phyloP scores from a whole-genome alignment of 2,329 filamentous ascomycete genomes.

The Cladophialophora bantiana region DNA sequence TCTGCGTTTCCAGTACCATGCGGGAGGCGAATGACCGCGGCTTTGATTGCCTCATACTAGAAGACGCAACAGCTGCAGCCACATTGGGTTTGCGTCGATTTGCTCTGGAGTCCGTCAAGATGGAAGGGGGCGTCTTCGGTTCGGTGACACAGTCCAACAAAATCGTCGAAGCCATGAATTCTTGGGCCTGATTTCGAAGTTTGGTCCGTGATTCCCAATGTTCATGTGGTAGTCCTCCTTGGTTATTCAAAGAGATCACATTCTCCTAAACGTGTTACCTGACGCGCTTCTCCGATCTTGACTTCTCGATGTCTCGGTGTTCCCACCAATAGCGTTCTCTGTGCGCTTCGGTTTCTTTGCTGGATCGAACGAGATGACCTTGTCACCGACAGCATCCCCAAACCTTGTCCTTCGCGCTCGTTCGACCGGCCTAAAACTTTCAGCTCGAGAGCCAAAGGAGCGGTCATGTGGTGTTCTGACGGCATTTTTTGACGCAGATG shows the following conservation, averaged over 20 bases:
- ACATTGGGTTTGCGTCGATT: slow-evolving; percentile 51
- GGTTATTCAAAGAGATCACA: slow-evolving; percentile 42
- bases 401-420: slow-evolving; percentile 42
- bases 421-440: slow-evolving; percentile 50
- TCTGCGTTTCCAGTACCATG: slow-evolving; percentile 63
- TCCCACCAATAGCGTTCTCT: slow-evolving; percentile 27
- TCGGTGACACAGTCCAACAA: slow-evolving; percentile 50
- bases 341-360: slow-evolving; percentile 49
- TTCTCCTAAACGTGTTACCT: slow-evolving; percentile 56
- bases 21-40: slow-evolving; percentile 64
- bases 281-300: slow-evolving; percentile 58
- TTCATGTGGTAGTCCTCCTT: neutral
- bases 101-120: slow-evolving; percentile 54
- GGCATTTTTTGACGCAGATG: slow-evolving; percentile 50
- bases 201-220: neutral
- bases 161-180: slow-evolving; percentile 43
- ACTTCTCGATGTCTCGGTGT: slow-evolving; percentile 41
- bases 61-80: slow-evolving; percentile 57
- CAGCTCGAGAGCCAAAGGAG: slow-evolving; percentile 65
- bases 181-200: neutral
- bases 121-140: slow-evolving; percentile 57
- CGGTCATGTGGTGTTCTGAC: slow-evolving; percentile 55
- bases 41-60: slow-evolving; percentile 61
- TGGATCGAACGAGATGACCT: slow-evolving; percentile 68
- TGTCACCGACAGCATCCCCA: slow-evolving; percentile 54